Percentiles rank a stretch among this genome's conserved stretches.
Evolutionary conservation across 768 basidiomycete genomes (phyloP).

Genomic region (Leccinum subtestaceum): DNA sequence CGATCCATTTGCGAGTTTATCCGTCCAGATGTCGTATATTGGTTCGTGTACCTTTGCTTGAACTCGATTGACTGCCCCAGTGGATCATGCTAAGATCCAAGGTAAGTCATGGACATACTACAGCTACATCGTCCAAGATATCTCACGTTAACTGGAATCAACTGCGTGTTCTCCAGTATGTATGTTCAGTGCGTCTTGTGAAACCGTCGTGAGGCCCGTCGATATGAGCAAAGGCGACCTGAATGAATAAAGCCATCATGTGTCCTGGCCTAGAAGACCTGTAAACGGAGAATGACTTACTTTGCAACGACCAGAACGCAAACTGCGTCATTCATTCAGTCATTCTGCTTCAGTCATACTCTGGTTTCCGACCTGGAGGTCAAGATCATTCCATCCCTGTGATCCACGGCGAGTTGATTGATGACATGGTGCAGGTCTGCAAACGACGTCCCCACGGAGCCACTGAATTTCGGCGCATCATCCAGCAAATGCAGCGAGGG

Average conservation of each 20-base stretch:
- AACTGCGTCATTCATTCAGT: constrained; percentile 12
- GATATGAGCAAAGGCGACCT: constrained; percentile 19
- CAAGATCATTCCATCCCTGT: constrained; percentile 50
- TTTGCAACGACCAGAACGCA: constrained; percentile 15
- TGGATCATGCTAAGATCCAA: no score
- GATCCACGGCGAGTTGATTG: constrained; percentile 37
- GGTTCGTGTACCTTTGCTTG: no score
- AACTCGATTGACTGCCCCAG: no score
- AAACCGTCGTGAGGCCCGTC: constrained; percentile 8
- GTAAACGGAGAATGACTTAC: constrained; percentile 1
- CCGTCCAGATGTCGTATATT: no score
- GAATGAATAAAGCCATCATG: not conserved
- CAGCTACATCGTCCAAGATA: no score
- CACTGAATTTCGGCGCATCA: not conserved
- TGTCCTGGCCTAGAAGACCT: not conserved
- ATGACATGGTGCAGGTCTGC: constrained; percentile 11
- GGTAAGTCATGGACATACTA: not conserved
- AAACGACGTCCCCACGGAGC: constrained; percentile 12
- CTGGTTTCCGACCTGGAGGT: constrained; percentile 52
- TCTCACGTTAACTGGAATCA: constrained; percentile 12
- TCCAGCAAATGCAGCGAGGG: not conserved
- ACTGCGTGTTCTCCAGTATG: constrained; percentile 5
- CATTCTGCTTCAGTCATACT: constrained; percentile 32
- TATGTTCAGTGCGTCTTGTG: not conserved
- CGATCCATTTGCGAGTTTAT: no score